Conservation (phyloP, 345 rosid species). For the Pistacia atlantica region DNA sequence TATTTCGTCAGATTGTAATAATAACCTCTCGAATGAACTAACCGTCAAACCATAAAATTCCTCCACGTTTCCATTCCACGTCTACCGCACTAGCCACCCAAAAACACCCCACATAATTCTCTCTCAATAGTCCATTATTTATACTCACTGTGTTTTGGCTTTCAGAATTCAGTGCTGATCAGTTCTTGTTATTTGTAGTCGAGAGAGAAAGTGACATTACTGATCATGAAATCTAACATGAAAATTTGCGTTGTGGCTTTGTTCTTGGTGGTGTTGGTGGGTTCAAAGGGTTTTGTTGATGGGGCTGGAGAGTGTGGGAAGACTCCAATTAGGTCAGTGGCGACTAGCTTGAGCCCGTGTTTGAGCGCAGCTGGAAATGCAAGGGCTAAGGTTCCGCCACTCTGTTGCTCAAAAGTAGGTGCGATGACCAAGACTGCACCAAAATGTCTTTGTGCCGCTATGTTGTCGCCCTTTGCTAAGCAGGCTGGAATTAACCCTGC, state of each 20-base stretch:
- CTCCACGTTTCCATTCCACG: constrained; percentile 33
- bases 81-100: constrained; percentile 40
- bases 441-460: constrained; percentile 71
- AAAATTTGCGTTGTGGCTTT: constrained; percentile 23
- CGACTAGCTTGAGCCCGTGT: constrained; percentile 79
- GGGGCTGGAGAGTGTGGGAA: constrained; percentile 77
- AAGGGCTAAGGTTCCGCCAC: constrained; percentile 50
- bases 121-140: too few relatives aligned
- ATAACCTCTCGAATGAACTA: constrained; percentile 23
- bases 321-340: constrained; percentile 63
- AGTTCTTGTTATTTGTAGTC: neutral
- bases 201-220: too few relatives aligned
- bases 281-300: constrained; percentile 22
- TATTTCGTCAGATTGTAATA: constrained; percentile 10
- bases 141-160: too few relatives aligned
- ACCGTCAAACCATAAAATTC: constrained; percentile 2
- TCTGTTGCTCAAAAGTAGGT: constrained; percentile 72
- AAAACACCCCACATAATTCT: too few relatives aligned
- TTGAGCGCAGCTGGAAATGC: constrained; percentile 61
- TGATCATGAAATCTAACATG: constrained; percentile 28
- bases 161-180: neutral
- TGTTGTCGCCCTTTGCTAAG: constrained; percentile 80
- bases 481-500: constrained; percentile 75
- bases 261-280: constrained; percentile 31
- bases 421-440: constrained; percentile 69